Evolutionary conservation across 2,329 filamentous ascomycete genomes (phyloP).

Genomic region (Coniella vitis): DNA sequence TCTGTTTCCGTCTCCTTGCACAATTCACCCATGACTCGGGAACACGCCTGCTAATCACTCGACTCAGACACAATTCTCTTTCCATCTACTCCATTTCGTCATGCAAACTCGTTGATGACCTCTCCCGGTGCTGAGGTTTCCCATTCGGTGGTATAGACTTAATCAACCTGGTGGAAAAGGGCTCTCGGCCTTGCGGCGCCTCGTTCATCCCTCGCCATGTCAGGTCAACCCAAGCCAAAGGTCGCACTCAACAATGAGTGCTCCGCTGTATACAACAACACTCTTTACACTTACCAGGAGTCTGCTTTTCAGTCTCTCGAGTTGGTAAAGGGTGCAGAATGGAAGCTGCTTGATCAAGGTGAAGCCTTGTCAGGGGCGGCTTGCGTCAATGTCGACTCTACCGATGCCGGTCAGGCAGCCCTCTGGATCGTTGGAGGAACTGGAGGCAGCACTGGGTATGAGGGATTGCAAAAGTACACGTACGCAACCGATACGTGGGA

Average conservation of each 20-base stretch:
- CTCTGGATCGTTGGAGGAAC: constrained; percentile 79
- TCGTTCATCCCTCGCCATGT: constrained; percentile 15
- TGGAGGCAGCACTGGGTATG: constrained; percentile 48
- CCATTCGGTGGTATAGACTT: constrained; percentile 3
- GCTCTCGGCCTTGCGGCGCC: not conserved
- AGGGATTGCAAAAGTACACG: constrained; percentile 65
- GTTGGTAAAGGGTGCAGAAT: constrained; percentile 62
- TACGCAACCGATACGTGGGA: constrained; percentile 49
- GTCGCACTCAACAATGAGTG: constrained; percentile 70
- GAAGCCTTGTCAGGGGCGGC: constrained; percentile 65
- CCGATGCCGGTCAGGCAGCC: constrained; percentile 50
- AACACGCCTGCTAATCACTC: not conserved
- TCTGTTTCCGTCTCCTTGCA: not conserved
- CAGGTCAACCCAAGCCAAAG: constrained; percentile 52
- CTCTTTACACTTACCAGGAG: constrained; percentile 75
- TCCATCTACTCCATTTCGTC: constrained; percentile 3
- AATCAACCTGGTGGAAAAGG: not conserved
- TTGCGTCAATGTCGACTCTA: constrained; percentile 66
- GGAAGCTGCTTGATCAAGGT: constrained; percentile 60
- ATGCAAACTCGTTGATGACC: constrained; percentile 13
- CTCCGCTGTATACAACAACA: constrained; percentile 72
- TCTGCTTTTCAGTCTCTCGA: constrained; percentile 68
- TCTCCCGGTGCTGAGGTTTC: constrained; percentile 11
- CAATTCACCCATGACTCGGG: not conserved
- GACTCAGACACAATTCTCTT: not conserved